These are phyloP conservation scores for Trichophyton schoenleinii DNA, from an alignment of 2,329 filamentous ascomycete genomes.

Conservation along the genomic window DNA sequence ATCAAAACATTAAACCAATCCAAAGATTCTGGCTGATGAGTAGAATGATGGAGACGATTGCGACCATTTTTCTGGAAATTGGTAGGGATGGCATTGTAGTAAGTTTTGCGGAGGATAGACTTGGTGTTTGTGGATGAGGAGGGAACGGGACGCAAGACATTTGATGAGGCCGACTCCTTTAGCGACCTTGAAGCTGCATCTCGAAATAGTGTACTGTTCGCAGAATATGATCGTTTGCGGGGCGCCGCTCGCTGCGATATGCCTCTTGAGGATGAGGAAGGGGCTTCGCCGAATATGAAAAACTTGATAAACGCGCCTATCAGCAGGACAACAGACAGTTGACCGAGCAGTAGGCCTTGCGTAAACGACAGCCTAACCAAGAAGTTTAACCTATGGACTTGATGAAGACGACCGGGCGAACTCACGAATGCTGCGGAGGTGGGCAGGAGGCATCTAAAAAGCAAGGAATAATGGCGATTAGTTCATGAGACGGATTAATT, in stretches of 20 bases:
- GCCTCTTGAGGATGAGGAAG: conserved; percentile 68
- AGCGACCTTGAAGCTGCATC: conserved; percentile 34
- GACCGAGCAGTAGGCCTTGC: conserved; percentile 82
- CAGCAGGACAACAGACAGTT: conserved; percentile 80
- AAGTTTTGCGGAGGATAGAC: conserved; percentile 81
- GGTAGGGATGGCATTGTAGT: conserved; percentile 57
- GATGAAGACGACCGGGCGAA: background rate
- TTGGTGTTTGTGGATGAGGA: conserved; percentile 72
- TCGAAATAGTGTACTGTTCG: conserved; percentile 30
- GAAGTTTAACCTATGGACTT: background rate
- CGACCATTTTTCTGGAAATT: conserved; percentile 31
- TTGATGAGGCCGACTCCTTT: conserved; percentile 43
- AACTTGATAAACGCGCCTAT: conserved; percentile 97
- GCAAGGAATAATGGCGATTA: background rate
- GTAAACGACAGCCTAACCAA: conserved; percentile 66
- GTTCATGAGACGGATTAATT: background rate
- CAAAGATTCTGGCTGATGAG: conserved; percentile 88
- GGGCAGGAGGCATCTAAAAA: background rate
- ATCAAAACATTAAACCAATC: conserved; percentile 99
- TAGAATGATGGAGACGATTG: conserved; percentile 43
- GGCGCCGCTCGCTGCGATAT: conserved; percentile 62
- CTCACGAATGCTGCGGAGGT: conserved; percentile 11
- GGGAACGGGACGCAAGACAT: conserved; percentile 58
- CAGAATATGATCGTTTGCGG: conserved; percentile 62
- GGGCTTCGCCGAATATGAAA: conserved; percentile 96